phyloP scores from a whole-genome alignment of 2,329 filamentous ascomycete species.

The Colletotrichum kahawae region DNA sequence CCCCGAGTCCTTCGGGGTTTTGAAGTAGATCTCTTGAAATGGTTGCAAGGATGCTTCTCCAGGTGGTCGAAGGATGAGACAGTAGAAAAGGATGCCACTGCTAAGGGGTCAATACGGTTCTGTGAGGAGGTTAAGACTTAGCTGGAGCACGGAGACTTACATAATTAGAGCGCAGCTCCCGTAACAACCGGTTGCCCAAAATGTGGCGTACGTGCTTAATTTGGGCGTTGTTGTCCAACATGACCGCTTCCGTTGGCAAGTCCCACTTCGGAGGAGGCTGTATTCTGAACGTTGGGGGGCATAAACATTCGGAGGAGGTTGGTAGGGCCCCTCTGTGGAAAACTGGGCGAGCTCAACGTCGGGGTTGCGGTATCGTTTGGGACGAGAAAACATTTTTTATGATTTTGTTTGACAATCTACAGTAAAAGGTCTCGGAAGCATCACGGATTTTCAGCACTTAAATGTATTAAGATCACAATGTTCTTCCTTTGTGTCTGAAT shows the following conservation, averaged over 20 bases:
- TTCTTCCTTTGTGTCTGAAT: background rate
- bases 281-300: background rate
- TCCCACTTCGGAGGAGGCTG: background rate
- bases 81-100: background rate
- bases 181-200: background rate
- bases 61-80: background rate
- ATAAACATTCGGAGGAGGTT: background rate
- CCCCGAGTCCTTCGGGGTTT: background rate
- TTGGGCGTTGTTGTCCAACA: background rate
- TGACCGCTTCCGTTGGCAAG: background rate
- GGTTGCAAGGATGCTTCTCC: background rate
- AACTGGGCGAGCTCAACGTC: background rate
- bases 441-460: background rate
- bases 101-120: background rate
- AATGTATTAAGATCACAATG: background rate
- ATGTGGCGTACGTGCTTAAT: accelerated
- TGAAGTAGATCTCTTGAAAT: background rate
- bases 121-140: background rate
- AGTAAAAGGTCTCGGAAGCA: accelerated
- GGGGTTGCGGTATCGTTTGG: background rate
- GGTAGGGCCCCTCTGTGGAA: background rate
- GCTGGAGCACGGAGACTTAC: background rate
- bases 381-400: background rate
- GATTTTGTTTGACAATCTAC: background rate
- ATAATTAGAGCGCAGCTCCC: background rate